Evolutionary conservation across 2,329 filamentous ascomycete genomes (phyloP).

Genomic region (Xylogone sp.): DNA sequence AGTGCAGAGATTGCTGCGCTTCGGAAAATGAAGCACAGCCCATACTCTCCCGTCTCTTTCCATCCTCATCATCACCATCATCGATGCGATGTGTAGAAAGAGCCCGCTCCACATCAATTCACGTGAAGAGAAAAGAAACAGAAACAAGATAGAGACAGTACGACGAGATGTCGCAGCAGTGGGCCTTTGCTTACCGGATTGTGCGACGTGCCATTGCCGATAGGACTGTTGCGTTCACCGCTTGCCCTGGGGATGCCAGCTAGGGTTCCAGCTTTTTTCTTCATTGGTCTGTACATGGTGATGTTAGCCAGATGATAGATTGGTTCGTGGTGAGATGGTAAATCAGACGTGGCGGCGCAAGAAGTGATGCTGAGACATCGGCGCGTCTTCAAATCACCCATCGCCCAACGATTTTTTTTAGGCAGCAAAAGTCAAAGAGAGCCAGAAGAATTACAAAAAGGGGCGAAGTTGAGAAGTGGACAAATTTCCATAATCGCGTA

Average conservation of each 20-base stretch:
- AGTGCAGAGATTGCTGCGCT: slow-evolving; percentile 25
- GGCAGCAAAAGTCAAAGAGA: slow-evolving; percentile 4
- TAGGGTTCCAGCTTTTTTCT: slow-evolving; percentile 60
- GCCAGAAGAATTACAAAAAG: not conserved
- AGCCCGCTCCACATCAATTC: not conserved
- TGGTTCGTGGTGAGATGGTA: slow-evolving; percentile 5
- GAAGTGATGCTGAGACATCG: not conserved
- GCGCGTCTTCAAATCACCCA: not conserved
- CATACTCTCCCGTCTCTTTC: not conserved
- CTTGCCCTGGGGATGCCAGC: slow-evolving; percentile 64
- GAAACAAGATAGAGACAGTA: not conserved
- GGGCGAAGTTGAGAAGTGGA: not conserved
- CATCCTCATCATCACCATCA: not conserved
- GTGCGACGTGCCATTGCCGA: slow-evolving; percentile 41
- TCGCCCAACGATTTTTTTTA: not conserved
- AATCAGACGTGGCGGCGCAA: slow-evolving; percentile 9
- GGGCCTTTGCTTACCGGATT: slow-evolving; percentile 46
- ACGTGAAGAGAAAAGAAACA: not conserved
- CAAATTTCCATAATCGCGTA: too few relatives aligned
- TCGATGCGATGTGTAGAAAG: not conserved
- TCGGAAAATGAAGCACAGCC: not conserved
- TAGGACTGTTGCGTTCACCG: slow-evolving; percentile 61
- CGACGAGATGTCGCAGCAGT: not conserved
- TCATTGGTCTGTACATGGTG: slow-evolving; percentile 57
- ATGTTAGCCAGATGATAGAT: slow-evolving; percentile 6